These are phyloP conservation scores for Phytophthora sp. DNA, from an alignment of 352 stramenopile genomes.

Conservation along the genomic window DNA sequence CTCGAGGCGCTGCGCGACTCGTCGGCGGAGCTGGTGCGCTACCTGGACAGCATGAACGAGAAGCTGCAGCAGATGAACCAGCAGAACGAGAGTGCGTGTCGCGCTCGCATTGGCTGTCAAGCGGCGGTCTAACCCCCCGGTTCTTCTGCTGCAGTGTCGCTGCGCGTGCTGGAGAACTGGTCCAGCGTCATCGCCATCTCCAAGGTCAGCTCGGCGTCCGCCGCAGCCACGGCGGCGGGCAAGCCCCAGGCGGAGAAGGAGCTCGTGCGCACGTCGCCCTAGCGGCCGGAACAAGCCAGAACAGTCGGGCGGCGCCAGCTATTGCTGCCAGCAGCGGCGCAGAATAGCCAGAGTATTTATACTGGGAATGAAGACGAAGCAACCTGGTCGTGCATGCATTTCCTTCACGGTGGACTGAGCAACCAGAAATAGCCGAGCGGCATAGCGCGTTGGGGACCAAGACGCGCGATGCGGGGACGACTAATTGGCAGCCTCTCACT, in stretches of 20 bases:
- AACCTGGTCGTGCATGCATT: background rate
- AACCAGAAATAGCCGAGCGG: constrained; percentile 5
- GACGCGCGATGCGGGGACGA: background rate
- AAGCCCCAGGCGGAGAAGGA: constrained; percentile 50
- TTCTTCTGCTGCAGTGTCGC: constrained; percentile 50
- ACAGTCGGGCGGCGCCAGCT: background rate
- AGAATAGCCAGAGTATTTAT: constrained; percentile 39
- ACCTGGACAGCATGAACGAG: constrained; percentile 74
- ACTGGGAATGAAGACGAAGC: constrained; percentile 12
- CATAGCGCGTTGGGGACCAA: background rate
- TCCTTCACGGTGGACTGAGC: background rate
- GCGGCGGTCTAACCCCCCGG: background rate
- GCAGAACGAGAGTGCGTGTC: constrained; percentile 82
- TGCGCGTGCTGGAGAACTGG: constrained; percentile 85
- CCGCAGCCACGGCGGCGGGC: constrained; percentile 23
- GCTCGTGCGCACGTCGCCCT: constrained; percentile 65
- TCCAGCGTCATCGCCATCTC: constrained; percentile 79
- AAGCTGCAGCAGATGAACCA: constrained; percentile 81
- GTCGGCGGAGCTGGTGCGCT: constrained; percentile 76
- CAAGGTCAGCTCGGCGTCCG: constrained; percentile 44
- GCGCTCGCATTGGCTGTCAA: background rate
- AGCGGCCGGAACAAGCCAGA: background rate
- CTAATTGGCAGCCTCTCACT: background rate
- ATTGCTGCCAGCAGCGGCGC: background rate
- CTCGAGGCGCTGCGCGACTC: constrained; percentile 81